Conservation (phyloP, 2,329 filamentous ascomycete species). For the Diaporthe humulicola region DNA sequence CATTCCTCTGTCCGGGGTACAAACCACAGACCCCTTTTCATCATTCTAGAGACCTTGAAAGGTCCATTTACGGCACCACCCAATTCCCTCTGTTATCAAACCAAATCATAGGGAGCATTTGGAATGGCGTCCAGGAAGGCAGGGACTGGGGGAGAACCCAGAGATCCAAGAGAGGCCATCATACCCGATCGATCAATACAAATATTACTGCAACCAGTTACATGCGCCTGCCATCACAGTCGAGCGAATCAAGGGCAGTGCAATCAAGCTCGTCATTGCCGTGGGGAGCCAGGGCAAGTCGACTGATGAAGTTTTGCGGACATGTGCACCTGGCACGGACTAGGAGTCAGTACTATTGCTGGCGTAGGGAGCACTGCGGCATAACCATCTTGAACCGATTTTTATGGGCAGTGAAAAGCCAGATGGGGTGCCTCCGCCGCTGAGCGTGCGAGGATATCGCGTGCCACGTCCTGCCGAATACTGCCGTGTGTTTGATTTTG, state of each 20-base stretch:
- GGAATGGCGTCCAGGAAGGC: conserved; percentile 39
- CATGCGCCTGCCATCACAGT: neutral
- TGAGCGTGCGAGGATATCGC: conserved; percentile 20
- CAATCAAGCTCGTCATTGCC: neutral
- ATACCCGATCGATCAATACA: conserved; percentile 37
- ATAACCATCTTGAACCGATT: neutral
- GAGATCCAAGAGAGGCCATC: conserved; percentile 30
- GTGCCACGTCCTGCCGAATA: neutral
- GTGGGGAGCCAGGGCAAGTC: neutral
- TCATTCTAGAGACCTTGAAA: conserved; percentile 13
- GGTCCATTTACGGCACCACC: conserved; percentile 11
- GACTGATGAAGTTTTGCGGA: neutral
- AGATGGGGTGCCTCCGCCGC: conserved; percentile 5
- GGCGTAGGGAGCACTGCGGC: neutral
- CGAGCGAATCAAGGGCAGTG: neutral
- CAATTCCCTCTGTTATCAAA: conserved; percentile 37
- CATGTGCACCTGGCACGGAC: neutral
- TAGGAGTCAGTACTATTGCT: neutral
- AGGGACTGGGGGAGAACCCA: conserved; percentile 17
- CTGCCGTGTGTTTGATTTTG: conserved; percentile 7
- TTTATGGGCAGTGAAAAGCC: neutral
- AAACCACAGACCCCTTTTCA: conserved; percentile 11
- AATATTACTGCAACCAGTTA: conserved; percentile 29
- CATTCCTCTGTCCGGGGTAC: conserved; percentile 14
- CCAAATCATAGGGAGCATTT: conserved; percentile 38